A percentile compares a stretch with the other conserved stretches of the same genome.
Evolutionary conservation across 2,329 filamentous ascomycete genomes (phyloP).

Genomic region (Fusarium nurragi): DNA sequence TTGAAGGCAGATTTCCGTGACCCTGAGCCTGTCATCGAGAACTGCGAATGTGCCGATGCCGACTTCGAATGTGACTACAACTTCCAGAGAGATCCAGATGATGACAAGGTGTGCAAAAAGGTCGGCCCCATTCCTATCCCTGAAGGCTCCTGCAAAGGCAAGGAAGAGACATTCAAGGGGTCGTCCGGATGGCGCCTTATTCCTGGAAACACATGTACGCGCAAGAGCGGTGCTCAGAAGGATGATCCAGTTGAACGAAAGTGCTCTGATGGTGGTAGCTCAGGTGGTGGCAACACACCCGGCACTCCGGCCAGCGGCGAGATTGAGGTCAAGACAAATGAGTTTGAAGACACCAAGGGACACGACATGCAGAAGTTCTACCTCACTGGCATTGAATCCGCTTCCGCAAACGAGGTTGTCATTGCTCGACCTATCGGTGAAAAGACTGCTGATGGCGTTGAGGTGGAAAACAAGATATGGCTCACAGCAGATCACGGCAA

Average conservation of each 20-base stretch:
- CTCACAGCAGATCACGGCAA: conserved; percentile 90
- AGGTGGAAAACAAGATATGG: conserved; percentile 68
- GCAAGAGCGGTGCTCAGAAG: conserved; percentile 68
- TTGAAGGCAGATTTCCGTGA: conserved; percentile 87
- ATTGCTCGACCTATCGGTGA: conserved; percentile 61
- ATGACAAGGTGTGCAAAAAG: conserved; percentile 74
- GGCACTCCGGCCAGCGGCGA: conserved; percentile 71
- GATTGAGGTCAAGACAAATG: conserved; percentile 67
- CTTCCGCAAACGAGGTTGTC: conserved; percentile 75
- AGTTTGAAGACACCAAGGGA: conserved; percentile 67
- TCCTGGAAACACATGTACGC: conserved; percentile 79
- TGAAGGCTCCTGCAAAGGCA: conserved; percentile 74
- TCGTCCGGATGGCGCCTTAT: conserved; percentile 93
- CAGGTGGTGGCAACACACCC: conserved; percentile 47
- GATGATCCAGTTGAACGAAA: conserved; percentile 78
- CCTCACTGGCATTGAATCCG: conserved; percentile 77
- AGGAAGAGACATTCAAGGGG: conserved; percentile 79
- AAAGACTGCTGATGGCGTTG: conserved; percentile 44
- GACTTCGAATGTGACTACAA: conserved; percentile 99
- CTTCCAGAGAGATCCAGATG: conserved; percentile 72
- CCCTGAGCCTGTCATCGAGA: conserved; percentile 72
- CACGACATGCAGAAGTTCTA: conserved; percentile 70
- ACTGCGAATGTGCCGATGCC: conserved; percentile 81
- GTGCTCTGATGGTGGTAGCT: conserved; percentile 70
- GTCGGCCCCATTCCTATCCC: conserved; percentile 71